These are phyloP conservation scores for Nepenthes mirabilis DNA, from an alignment of 148 eudicot genomes.

Conservation along the genomic window DNA sequence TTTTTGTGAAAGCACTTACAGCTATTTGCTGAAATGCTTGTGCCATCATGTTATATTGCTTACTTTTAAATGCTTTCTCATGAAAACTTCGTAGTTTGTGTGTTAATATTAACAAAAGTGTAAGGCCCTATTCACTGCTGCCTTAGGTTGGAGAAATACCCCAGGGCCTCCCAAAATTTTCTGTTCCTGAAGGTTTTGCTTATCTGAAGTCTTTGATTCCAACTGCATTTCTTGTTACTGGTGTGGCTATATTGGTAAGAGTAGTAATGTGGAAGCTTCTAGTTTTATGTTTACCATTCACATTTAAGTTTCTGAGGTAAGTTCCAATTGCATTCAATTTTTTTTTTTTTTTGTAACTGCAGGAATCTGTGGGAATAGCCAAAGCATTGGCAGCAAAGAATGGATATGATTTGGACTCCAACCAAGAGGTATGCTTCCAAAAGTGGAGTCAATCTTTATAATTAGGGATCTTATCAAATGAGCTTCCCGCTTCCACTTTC, in stretches of 20 bases:
- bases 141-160: slow-evolving; percentile 91
- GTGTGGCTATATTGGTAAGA: slow-evolving; percentile 92
- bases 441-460: too few species aligned
- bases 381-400: slow-evolving; percentile 98
- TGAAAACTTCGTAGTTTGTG: background rate
- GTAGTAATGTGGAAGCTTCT: slow-evolving; percentile 3
- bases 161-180: slow-evolving; percentile 82
- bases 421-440: slow-evolving; percentile 67
- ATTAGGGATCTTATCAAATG: too few species aligned
- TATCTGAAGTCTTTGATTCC: slow-evolving; percentile 67
- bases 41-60: too few species aligned
- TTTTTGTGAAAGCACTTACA: too few species aligned
- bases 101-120: background rate
- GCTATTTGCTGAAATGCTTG: too few species aligned
- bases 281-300: slow-evolving; percentile 3
- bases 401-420: slow-evolving; percentile 91
- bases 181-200: slow-evolving; percentile 67
- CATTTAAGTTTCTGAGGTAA: slow-evolving; percentile 4
- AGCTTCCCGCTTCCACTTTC: too few species aligned
- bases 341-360: slow-evolving; percentile 3
- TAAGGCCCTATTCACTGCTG: too few species aligned
- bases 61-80: background rate
- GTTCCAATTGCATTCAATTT: slow-evolving; percentile 3
- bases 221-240: slow-evolving; percentile 79
- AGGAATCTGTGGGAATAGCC: slow-evolving; percentile 99